phyloP scores from a whole-genome alignment of 148 eudicot species.

The Chenopodium formosanum region DNA sequence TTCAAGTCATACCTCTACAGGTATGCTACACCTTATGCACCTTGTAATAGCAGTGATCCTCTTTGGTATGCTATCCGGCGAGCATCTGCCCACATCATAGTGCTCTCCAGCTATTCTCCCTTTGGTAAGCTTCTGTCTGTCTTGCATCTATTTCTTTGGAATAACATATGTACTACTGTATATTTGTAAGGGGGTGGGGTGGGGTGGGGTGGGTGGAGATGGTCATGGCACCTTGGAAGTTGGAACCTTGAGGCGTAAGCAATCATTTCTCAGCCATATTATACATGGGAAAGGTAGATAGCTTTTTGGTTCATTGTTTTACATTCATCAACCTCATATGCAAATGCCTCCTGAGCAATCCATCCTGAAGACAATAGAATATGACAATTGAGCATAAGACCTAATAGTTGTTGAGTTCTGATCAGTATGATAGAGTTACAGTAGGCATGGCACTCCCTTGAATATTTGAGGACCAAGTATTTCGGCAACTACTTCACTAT shows the following conservation, averaged over 20 bases:
- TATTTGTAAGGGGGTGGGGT: not conserved
- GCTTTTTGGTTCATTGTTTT: too few relatives aligned
- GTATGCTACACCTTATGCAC: slow-evolving; percentile 72
- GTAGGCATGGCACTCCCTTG: not conserved
- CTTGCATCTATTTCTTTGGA: not conserved
- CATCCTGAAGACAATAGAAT: not conserved
- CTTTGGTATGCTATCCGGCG: slow-evolving; percentile 90
- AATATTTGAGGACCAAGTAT: not conserved
- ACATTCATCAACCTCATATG: too few relatives aligned
- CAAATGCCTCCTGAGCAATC: too few relatives aligned
- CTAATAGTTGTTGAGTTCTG: not conserved
- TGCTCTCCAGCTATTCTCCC: slow-evolving; percentile 89
- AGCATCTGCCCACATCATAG: slow-evolving; percentile 93
- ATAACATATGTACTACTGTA: not conserved
- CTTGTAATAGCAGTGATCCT: slow-evolving; percentile 70
- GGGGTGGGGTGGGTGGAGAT: not conserved
- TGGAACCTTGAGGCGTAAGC: too few relatives aligned
- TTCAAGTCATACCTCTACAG: slow-evolving; percentile 76
- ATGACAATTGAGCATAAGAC: not conserved
- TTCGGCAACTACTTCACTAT: not conserved
- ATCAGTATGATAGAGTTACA: not conserved
- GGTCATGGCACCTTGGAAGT: not conserved
- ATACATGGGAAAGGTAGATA: too few relatives aligned
- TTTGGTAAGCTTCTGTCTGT: slow-evolving; percentile 55
- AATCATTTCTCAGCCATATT: too few relatives aligned